phyloP scores from a whole-genome alignment of 495 filamentous ascomycete species.

The Neurospora sublineolata region DNA sequence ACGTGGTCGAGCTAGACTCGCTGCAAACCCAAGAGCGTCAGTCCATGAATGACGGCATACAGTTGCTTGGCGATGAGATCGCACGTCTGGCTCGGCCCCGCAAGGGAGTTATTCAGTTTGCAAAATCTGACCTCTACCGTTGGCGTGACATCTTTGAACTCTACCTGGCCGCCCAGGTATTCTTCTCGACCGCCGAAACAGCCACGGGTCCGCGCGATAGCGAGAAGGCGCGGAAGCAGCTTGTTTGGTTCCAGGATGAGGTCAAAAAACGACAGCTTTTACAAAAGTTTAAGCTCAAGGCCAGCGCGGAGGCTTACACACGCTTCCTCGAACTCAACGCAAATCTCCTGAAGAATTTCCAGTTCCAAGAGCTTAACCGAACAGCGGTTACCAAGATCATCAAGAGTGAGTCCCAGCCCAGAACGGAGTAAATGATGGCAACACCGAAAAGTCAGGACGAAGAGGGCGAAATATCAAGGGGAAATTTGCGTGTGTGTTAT shows the following conservation, averaged over 20 bases:
- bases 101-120: constrained; percentile 25
- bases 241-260: constrained; percentile 48
- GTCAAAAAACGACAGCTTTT: constrained; percentile 40
- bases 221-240: constrained; percentile 39
- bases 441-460: neutral
- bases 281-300: constrained; percentile 44
- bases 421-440: neutral
- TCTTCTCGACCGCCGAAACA: constrained; percentile 56
- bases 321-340: constrained; percentile 55
- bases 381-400: constrained; percentile 62
- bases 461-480: neutral
- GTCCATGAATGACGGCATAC: constrained; percentile 42
- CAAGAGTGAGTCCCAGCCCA: constrained; percentile 45
- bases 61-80: constrained; percentile 42
- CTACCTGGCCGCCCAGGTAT: constrained; percentile 57
- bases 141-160: constrained; percentile 66
- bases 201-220: constrained; percentile 47
- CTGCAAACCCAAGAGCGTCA: constrained; percentile 47
- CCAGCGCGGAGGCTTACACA: constrained; percentile 44
- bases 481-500: neutral
- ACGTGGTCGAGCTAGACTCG: constrained; percentile 47
- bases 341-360: constrained; percentile 50
- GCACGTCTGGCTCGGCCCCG: constrained; percentile 45
- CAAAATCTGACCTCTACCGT: constrained; percentile 52
- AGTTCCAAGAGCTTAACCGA: constrained; percentile 64